These are phyloP conservation scores for Juncus inflexus DNA, from an alignment of 176 grass and related monocot genomes.

Conservation along the genomic window DNA sequence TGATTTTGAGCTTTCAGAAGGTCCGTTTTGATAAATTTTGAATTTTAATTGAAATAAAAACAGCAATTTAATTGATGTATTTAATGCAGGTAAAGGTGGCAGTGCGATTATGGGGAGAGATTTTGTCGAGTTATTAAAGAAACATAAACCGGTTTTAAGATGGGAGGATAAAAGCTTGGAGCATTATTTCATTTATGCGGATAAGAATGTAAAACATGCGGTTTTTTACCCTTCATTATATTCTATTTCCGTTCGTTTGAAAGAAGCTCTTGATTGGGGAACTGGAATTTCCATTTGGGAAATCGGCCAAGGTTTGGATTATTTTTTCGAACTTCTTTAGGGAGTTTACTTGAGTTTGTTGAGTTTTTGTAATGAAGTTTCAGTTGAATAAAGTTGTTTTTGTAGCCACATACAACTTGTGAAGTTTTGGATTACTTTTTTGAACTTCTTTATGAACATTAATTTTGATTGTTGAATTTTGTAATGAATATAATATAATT, in stretches of 20 bases:
- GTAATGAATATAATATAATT: too few species aligned
- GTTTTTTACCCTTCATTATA: conserved; percentile 79
- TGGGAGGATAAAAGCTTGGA: conserved; percentile 83
- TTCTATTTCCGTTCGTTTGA: conserved; percentile 66
- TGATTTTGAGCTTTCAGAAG: conserved; percentile 73
- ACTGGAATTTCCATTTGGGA: conserved; percentile 83
- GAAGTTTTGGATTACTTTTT: too few species aligned
- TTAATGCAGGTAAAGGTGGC: conserved; percentile 45
- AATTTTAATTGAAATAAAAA: conserved; percentile 2
- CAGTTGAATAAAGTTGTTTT: background rate
- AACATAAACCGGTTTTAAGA: conserved; percentile 61
- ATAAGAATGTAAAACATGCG: conserved; percentile 57
- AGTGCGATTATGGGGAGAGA: conserved; percentile 66
- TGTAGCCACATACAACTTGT: background rate
- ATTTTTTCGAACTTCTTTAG: conserved; percentile 85
- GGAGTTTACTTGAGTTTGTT: background rate
- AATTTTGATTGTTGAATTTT: too few species aligned
- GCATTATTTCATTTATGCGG: conserved; percentile 69
- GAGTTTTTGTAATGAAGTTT: conserved; percentile 1
- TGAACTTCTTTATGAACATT: too few species aligned
- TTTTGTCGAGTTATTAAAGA: conserved; percentile 60
- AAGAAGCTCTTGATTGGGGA: conserved; percentile 64
- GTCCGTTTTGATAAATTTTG: conserved; percentile 25
- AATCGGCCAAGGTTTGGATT: conserved; percentile 89
- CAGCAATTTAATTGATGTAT: conserved; percentile 18